Evolutionary conservation across 768 basidiomycete genomes (phyloP).

Genomic region (Boletus coccyginus): DNA sequence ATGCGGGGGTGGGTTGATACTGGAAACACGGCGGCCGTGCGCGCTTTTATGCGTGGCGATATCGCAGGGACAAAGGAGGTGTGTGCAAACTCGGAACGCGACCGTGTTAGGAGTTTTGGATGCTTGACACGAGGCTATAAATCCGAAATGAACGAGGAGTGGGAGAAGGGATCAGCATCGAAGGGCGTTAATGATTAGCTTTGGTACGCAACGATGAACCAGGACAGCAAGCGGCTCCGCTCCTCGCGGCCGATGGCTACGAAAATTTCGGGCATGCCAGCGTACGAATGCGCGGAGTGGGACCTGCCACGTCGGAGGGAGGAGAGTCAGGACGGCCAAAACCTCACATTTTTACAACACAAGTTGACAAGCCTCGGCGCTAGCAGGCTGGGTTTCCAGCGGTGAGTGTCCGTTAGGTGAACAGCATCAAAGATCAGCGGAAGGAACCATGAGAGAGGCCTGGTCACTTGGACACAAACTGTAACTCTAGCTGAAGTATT

Average conservation of each 20-base stretch:
- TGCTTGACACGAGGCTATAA: constrained; percentile 36
- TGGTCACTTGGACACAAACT: constrained; percentile 12
- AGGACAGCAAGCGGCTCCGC: constrained; percentile 29
- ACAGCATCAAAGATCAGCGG: constrained; percentile 26
- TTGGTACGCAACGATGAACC: constrained; percentile 27
- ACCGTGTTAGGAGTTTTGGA: constrained; percentile 31
- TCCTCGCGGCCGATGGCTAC: constrained; percentile 21
- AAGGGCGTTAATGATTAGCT: constrained; percentile 34
- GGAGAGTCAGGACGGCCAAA: constrained; percentile 3
- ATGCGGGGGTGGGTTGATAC: constrained; percentile 41
- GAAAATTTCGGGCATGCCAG: constrained; percentile 4
- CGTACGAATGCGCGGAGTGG: constrained; percentile 1
- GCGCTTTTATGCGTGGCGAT: constrained; percentile 32
- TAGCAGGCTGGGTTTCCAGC: constrained; percentile 11
- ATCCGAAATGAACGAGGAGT: constrained; percentile 35
- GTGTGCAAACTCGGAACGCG: constrained; percentile 28
- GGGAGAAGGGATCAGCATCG: constrained; percentile 35
- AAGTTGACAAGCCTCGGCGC: neutral
- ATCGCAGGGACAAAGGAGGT: constrained; percentile 26
- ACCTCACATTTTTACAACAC: constrained; percentile 22
- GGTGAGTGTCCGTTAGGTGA: constrained; percentile 16
- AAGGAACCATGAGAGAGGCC: constrained; percentile 3
- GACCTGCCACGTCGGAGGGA: constrained; percentile 3
- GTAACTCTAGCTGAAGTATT: constrained; percentile 8
- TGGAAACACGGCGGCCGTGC: constrained; percentile 17